These are phyloP conservation scores for Graphiopsis chlorocephala DNA, from an alignment of 2,329 filamentous ascomycete genomes.

Conservation along the genomic window DNA sequence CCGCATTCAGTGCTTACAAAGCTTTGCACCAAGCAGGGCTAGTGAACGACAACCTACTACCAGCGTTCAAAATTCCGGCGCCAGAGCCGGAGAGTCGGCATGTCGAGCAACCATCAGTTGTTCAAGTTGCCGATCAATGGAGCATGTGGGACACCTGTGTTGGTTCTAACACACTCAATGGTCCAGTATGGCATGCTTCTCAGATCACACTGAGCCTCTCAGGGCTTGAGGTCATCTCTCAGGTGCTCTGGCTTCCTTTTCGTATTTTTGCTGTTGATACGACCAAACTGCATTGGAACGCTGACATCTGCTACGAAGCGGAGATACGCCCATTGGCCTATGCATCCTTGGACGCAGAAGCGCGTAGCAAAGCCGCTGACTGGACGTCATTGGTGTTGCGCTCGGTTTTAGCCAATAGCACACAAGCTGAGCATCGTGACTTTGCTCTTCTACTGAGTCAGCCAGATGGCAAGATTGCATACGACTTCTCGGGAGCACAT, in stretches of 20 bases:
- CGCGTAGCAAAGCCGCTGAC: neutral
- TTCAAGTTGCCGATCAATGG: conserved; percentile 21
- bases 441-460: conserved; percentile 21
- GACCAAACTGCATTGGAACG: conserved; percentile 29
- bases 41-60: conserved; percentile 75
- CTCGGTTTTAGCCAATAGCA: conserved; percentile 16
- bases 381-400: conserved; percentile 16
- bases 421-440: conserved; percentile 12
- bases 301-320: conserved; percentile 19
- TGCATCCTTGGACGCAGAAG: neutral
- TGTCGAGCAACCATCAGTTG: conserved; percentile 27
- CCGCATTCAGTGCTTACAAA: conserved; percentile 76
- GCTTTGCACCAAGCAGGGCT: conserved; percentile 67
- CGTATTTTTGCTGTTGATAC: neutral
- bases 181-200: conserved; percentile 6
- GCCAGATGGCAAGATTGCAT: neutral
- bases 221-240: neutral
- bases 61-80: conserved; percentile 43
- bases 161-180: neutral
- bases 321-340: conserved; percentile 3
- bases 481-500: neutral
- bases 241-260: conserved; percentile 25
- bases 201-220: conserved; percentile 5
- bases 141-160: conserved; percentile 18
- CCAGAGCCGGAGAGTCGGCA: conserved; percentile 23